Evolutionary conservation across 805 yeast species (phyloP).

Genomic region (Saccharomyces cerevisiae): DNA sequence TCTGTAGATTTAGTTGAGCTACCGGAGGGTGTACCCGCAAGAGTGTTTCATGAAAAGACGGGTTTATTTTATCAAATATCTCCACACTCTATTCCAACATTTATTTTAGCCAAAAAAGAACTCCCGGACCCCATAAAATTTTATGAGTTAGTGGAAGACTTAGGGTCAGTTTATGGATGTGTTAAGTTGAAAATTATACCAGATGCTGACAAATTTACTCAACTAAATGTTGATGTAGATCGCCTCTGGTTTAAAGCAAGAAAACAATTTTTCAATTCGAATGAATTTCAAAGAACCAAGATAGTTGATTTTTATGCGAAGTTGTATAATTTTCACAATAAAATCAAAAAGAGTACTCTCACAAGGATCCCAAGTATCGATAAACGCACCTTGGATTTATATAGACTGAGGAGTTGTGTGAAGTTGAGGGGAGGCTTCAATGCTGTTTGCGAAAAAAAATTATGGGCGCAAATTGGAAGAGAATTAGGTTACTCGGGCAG

Average conservation of each 20-base stretch:
- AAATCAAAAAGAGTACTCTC: constrained; percentile 12
- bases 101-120: constrained; percentile 7
- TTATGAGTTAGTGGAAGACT: constrained; percentile 16
- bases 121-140: constrained; percentile 17
- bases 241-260: constrained; percentile 21
- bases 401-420: constrained; percentile 49
- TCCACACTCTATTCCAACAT: constrained; percentile 19
- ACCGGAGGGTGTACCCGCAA: neutral
- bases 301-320: constrained; percentile 42
- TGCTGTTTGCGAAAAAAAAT: constrained; percentile 52
- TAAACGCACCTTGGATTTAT: constrained; percentile 57
- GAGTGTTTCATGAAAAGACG: constrained; percentile 10
- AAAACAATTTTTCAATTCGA: constrained; percentile 26
- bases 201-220: constrained; percentile 3
- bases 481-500: constrained; percentile 71
- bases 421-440: constrained; percentile 58
- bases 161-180: constrained; percentile 22
- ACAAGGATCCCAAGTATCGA: constrained; percentile 58
- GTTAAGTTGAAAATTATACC: constrained; percentile 12
- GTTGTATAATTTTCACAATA: constrained; percentile 39
- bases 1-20: constrained; percentile 1
- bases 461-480: constrained; percentile 79
- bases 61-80: constrained; percentile 14
- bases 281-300: constrained; percentile 32
- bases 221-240: constrained; percentile 9